Evolutionary conservation across 805 yeast genomes (phyloP), one percentile per base, ranked within the genome.

Genomic region (Spathaspora sp.): DNA sequence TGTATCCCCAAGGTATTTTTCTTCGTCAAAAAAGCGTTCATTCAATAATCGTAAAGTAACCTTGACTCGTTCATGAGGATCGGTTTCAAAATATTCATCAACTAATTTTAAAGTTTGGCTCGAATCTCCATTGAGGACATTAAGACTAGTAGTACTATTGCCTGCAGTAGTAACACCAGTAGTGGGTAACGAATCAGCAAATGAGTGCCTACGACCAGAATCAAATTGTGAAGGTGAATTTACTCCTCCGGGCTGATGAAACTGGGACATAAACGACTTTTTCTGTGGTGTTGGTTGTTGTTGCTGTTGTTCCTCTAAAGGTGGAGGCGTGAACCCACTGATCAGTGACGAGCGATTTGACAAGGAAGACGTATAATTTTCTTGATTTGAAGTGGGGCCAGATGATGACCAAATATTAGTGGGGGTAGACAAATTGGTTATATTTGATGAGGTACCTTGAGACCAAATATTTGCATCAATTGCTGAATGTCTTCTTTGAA

Each of bases 11-110:
- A 68, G 57, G 55, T 57, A 65, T 50, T 60, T 59, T 48, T 61
- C 67, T 49, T 70, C 75, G 38, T 62, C 68, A 39, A 56, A 57
- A 51, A 59, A 69, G 14, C 68, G 59, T 38, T 65, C 66, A 32
- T 61, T 57, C 40, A 73, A 56, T 44, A 64, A 60, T 28, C 53
- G 55, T 23, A 63, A 51, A 2, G 70, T 69, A n/a, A 72, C 72
- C 46, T 67, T 63, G 9, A 74, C 77, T 32, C 78, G 57, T 50
- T 67, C 62, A 56, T 72, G 76, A 6, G 70, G 66, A 54, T 74
- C 79, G 5, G 48, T 49, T 31, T 67, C 64, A 57, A 74, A 74
- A 56, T 74, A 74, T 18, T 64, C 69, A 47, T 64, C 55, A 18
- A 72, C 68, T 9, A 61, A 44, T 35, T 57, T 55, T 29, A 60